Evolutionary conservation across 2,329 filamentous ascomycete species (phyloP).

Genomic region (Cercospora berteroae): DNA sequence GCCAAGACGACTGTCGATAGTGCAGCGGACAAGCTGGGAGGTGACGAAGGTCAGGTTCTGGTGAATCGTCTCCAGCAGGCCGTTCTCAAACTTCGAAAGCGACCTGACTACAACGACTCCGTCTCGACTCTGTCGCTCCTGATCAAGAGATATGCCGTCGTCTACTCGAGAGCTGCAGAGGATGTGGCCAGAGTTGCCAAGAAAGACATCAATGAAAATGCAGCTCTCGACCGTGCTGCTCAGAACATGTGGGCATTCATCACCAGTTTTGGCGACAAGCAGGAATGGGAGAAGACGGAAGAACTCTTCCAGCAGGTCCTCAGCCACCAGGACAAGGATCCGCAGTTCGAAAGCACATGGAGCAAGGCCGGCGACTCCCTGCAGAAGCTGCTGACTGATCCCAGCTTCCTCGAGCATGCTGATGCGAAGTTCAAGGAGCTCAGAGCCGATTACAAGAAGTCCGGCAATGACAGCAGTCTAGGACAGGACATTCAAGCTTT

Average conservation of each 20-base stretch:
- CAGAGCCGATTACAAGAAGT: constrained; percentile 54
- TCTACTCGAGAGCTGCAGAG: constrained; percentile 72
- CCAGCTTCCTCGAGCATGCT: constrained; percentile 76
- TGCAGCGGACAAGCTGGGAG: constrained; percentile 68
- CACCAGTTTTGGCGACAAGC: constrained; percentile 71
- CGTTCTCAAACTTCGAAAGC: constrained; percentile 69
- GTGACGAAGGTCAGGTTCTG: constrained; percentile 70
- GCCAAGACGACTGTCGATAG: constrained; percentile 64
- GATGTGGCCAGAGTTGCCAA: constrained; percentile 65
- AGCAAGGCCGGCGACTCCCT: constrained; percentile 69
- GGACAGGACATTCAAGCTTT: constrained; percentile 71
- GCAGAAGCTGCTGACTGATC: constrained; percentile 79
- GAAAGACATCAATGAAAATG: constrained; percentile 70
- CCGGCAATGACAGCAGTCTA: constrained; percentile 66
- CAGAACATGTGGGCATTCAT: constrained; percentile 78
- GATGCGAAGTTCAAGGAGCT: constrained; percentile 64
- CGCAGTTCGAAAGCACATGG: constrained; percentile 77
- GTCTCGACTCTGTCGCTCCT: constrained; percentile 75
- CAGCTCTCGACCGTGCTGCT: constrained; percentile 70
- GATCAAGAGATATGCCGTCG: constrained; percentile 72
- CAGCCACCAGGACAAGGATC: constrained; percentile 71
- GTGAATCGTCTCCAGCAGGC: constrained; percentile 73
- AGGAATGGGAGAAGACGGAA: constrained; percentile 75
- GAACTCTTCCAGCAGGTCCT: constrained; percentile 67
- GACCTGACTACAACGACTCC: constrained; percentile 80